phyloP scores from a whole-genome alignment of 225 moss, liverwort and hornwort species.

The Physcomitrium patens region DNA sequence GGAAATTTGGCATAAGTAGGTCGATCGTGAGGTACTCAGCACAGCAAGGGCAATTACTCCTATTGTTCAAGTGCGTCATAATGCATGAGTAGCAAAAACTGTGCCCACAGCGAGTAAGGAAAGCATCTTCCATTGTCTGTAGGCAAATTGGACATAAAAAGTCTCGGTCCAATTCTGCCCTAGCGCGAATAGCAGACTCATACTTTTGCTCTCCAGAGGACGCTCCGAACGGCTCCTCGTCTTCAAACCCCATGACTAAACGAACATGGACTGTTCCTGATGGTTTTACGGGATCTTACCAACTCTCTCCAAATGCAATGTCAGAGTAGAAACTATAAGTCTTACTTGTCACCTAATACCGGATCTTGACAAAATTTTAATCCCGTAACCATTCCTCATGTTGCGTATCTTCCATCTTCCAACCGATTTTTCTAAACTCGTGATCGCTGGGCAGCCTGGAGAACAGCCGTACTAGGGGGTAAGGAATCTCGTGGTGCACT shows the following conservation, averaged over 20 bases:
- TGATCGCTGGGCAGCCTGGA: slow-evolving; percentile 9
- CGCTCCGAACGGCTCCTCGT: slow-evolving; percentile 46
- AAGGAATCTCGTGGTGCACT: slow-evolving; percentile 18
- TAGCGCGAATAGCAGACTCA: slow-evolving; percentile 53
- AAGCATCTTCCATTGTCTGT: slow-evolving; percentile 78
- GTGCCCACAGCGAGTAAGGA: slow-evolving; percentile 80
- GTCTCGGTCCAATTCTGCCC: slow-evolving; percentile 65
- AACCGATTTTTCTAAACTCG: slow-evolving; percentile 10
- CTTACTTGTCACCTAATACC: neutral
- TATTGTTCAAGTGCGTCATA: slow-evolving; percentile 71
- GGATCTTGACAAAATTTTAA: slow-evolving; percentile 10
- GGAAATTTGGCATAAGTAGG: slow-evolving; percentile 76
- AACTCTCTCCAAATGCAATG: slow-evolving; percentile 2
- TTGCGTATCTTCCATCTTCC: slow-evolving; percentile 14
- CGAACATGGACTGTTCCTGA: slow-evolving; percentile 54
- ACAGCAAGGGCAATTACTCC: slow-evolving; percentile 77
- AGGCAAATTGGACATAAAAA: slow-evolving; percentile 84
- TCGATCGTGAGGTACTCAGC: slow-evolving; percentile 63
- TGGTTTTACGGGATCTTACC: neutral
- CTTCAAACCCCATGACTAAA: slow-evolving; percentile 41
- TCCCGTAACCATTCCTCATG: slow-evolving; percentile 14
- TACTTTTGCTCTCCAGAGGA: slow-evolving; percentile 42
- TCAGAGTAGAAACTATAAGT: neutral
- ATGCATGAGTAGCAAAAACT: slow-evolving; percentile 86
- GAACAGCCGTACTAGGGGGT: slow-evolving; percentile 7